Evolutionary conservation across 192 early-diverging fungal species (phyloP).

Genomic region (Coemansia sp.): DNA sequence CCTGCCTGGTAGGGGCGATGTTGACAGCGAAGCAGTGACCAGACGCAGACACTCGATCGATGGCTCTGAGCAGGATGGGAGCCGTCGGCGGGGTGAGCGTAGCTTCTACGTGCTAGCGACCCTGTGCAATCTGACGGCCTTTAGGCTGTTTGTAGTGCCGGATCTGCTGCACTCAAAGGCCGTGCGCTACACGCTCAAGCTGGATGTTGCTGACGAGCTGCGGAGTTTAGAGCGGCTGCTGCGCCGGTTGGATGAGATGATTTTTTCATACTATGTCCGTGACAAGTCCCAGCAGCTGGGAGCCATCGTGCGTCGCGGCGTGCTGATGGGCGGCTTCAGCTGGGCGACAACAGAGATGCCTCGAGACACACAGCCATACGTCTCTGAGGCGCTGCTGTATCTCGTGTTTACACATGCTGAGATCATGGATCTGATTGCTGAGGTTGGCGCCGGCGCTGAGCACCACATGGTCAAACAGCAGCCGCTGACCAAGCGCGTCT

Average conservation of each 20-base stretch:
- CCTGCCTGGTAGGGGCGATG: slow-evolving; percentile 21
- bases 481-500: slow-evolving; percentile 71
- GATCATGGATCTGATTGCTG: slow-evolving; percentile 75
- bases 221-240: slow-evolving; percentile 70
- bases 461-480: slow-evolving; percentile 57
- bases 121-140: slow-evolving; percentile 78
- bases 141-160: slow-evolving; percentile 70
- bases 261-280: slow-evolving; percentile 86
- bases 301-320: slow-evolving; percentile 73
- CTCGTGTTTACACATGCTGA: slow-evolving; percentile 89
- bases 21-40: background rate
- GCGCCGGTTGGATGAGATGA: slow-evolving; percentile 74
- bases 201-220: slow-evolving; percentile 56
- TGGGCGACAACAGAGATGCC: slow-evolving; percentile 74
- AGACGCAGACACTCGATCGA: slow-evolving; percentile 30
- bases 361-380: slow-evolving; percentile 86
- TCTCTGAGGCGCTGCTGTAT: slow-evolving; percentile 78
- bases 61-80: slow-evolving; percentile 14
- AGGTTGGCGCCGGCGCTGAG: slow-evolving; percentile 48
- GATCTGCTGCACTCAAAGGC: slow-evolving; percentile 75
- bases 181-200: slow-evolving; percentile 58
- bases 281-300: slow-evolving; percentile 67
- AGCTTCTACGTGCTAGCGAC: slow-evolving; percentile 66
- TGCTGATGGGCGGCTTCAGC: slow-evolving; percentile 84
- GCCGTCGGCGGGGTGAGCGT: slow-evolving; percentile 19